Percentiles rank a stretch among this genome's conserved stretches.
Conservation (phyloP, 208 protist species). For the Acanthamoeba royreba region DNA sequence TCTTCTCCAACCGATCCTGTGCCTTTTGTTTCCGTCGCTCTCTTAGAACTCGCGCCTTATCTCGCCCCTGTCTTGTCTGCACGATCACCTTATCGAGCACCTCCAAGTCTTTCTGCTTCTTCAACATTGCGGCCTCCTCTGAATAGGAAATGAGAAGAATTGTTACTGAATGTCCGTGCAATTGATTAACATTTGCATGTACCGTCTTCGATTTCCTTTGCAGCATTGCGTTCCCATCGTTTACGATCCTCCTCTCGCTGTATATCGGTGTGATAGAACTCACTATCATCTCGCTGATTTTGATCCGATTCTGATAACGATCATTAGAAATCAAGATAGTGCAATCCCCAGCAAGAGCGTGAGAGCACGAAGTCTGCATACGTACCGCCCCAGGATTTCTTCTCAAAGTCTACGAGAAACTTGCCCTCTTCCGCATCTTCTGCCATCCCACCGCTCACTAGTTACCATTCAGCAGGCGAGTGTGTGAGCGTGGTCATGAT, state of each 20-base stretch:
- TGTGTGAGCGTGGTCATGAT: background rate
- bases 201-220: background rate
- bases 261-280: background rate
- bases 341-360: too few species aligned
- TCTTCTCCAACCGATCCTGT: background rate
- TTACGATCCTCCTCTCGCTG: background rate
- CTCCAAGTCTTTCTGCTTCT: background rate
- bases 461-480: background rate
- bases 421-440: constrained; percentile 14
- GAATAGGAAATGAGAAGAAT: background rate
- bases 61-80: background rate
- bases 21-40: background rate
- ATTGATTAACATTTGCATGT: background rate
- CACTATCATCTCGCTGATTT: background rate
- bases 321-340: too few species aligned
- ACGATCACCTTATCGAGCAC: constrained; percentile 14
- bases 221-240: background rate
- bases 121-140: background rate
- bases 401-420: constrained; percentile 3
- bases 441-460: background rate
- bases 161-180: too few species aligned
- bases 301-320: background rate
- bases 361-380: too few species aligned
- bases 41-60: background rate
- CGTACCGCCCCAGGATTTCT: background rate